Evolutionary conservation across 129 eudicot genomes (phyloP), one percentile per base, ranked within the genome.

Genomic region (Lactuca sativa): DNA sequence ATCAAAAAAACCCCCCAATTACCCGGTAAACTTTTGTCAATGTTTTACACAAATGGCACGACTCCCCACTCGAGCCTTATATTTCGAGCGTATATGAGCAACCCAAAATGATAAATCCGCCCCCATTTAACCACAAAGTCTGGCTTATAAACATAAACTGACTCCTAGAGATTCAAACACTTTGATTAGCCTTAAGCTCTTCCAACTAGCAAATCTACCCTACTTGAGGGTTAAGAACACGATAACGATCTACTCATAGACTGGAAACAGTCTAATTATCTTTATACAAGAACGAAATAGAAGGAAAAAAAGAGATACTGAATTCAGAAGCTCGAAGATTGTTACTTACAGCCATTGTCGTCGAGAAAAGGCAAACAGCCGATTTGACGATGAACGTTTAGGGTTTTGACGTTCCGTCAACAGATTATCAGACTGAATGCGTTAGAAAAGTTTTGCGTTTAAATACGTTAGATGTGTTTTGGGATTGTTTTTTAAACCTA

Each of bases 311-410:
- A 25, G 30, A 25, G 30, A 0, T 31, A 17, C 7, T 21, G 21
- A 51, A 49, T 11, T 6, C 1, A 64, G 41, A 36, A 49, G 61
- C 15, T 72, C 3, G 25, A 40, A 47, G 6, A 40, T 47, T 30
- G 68, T 15, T 11, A 75, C 80, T 75, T 67, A 75, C 80, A 13
- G 80, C 80, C 80, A 75, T 75, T 14, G 47, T 67, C 61, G 74
- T 36, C 38, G 68, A 52, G 25, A 60, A 59, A 17, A 38, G 30
- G 64, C 38, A 51, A 17, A 53, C 36, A 40, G 12, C 34, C 78
- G 59, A 64, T 74, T 16, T 49, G 48, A 37, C 56, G 10, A 55
- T 40, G 67, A 44, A 59, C 74, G 37, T 75, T 67, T 75, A 67
- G 69, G 80, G 52, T 11, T 47, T 47, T 47, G 49, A 43, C 13